phyloP scores from a whole-genome alignment of 306 rosid genomes.

The Delonix regia region DNA sequence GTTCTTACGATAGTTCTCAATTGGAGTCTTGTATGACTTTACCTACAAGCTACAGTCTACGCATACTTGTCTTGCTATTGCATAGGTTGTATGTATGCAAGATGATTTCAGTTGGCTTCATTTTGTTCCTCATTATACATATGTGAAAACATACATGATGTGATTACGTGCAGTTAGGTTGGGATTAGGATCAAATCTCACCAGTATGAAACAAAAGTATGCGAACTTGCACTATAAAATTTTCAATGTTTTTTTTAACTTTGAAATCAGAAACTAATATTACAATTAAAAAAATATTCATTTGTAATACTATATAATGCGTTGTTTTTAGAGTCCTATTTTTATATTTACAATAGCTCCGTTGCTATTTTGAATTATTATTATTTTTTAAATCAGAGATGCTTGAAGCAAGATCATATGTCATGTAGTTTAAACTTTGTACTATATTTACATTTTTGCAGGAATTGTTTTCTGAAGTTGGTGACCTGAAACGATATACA shows the following conservation, averaged over 20 bases:
- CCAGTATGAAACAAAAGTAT: not conserved
- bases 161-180: not conserved
- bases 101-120: not conserved
- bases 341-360: not conserved
- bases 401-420: not conserved
- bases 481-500: constrained; percentile 79
- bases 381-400: not conserved
- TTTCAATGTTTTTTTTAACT: not conserved
- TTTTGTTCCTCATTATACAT: not conserved
- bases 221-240: not conserved
- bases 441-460: constrained; percentile 35
- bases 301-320: not conserved
- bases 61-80: not conserved
- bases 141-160: not conserved
- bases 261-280: not conserved
- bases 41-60: not conserved
- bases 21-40: not conserved
- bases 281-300: not conserved
- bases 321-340: not conserved
- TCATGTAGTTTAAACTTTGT: not conserved
- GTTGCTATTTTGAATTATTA: not conserved
- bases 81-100: not conserved
- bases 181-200: not conserved
- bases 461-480: constrained; percentile 96
- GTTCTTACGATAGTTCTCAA: not conserved